Evolutionary conservation across 2,329 filamentous ascomycete genomes (phyloP), one percentile per base, ranked within the genome.

Genomic region (Cylindrodendrum hubeiense): DNA sequence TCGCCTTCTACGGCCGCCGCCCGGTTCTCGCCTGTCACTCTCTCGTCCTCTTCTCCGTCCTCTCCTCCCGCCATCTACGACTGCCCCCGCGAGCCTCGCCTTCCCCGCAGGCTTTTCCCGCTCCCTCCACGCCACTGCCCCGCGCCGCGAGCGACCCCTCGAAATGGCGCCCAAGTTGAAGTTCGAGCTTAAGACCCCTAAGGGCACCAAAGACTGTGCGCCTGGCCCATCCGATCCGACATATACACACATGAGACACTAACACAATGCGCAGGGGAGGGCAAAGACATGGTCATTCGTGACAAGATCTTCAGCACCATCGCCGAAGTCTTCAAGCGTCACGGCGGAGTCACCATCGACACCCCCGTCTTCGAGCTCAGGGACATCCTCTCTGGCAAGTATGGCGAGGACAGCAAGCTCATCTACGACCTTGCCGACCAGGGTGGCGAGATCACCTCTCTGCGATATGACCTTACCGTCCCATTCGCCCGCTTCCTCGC

Each of bases 401-500:
- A 97, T 83, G 94, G 94, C 78, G 94, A 97, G 83, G 94, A 97
- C 80, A 93, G 91, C 76, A 95, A 95, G 80, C 90, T 97, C 79
- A 97, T 97, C 81, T 97, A 97, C 82, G 93, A 97, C 78, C 76
- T 96, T 69, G 90, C 92, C 76, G 93, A 97, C 77, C 94, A 97
- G 79, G 93, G 94, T 74, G 93, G 94, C 69, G 94, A 97, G 83
- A 72, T 81, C 57, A 80, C 78, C 75, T 94, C 93, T 22, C 85
- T 97, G 67, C 90, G 94, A 74, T 97, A 96, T 81, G 94, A 97
- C 76, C 82, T 97, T 71, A 97, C 94, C 1, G 94, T 97, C 12
- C 94, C 94, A 33, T 96, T 97, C 76, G 95, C 95, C 67, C 90
- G 95, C 75, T 98, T 92, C 89, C 88, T 97, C 67, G 95, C 95